Evolutionary conservation across 805 yeast species (phyloP).

Genomic region (Ogataea trehaloabstinens): DNA sequence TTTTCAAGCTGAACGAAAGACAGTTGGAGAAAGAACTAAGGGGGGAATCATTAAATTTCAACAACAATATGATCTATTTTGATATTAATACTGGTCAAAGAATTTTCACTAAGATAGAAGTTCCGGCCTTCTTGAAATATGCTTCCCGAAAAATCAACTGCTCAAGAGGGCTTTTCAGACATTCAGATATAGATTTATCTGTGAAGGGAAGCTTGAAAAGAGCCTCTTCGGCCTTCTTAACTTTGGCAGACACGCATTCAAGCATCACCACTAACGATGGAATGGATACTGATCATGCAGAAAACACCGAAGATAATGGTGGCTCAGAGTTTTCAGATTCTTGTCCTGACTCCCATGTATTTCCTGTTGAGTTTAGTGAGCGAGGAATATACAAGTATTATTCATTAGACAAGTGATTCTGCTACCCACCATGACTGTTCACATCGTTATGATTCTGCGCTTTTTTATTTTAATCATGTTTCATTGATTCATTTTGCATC

Average conservation of each 20-base stretch:
- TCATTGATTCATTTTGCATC: neutral
- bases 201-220: constrained; percentile 2
- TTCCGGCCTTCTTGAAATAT: constrained; percentile 50
- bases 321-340: neutral
- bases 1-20: constrained; percentile 44
- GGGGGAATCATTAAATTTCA: constrained; percentile 26
- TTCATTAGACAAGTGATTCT: constrained; percentile 44
- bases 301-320: constrained; percentile 34
- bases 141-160: constrained; percentile 55
- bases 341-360: constrained; percentile 23
- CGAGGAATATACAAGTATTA: constrained; percentile 59
- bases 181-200: constrained; percentile 5
- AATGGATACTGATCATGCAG: constrained; percentile 31
- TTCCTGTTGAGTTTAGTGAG: constrained; percentile 51
- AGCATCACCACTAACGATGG: constrained; percentile 19
- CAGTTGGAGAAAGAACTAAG: constrained; percentile 22
- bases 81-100: constrained; percentile 66
- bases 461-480: neutral
- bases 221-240: neutral
- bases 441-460: constrained; percentile 1
- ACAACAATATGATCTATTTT: constrained; percentile 47
- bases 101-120: constrained; percentile 43
- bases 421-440: no score
- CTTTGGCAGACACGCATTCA: constrained; percentile 18
- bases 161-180: constrained; percentile 48